Conservation (phyloP, 306 rosid species). For the barrel medic (Medicago truncatula) region DNA sequence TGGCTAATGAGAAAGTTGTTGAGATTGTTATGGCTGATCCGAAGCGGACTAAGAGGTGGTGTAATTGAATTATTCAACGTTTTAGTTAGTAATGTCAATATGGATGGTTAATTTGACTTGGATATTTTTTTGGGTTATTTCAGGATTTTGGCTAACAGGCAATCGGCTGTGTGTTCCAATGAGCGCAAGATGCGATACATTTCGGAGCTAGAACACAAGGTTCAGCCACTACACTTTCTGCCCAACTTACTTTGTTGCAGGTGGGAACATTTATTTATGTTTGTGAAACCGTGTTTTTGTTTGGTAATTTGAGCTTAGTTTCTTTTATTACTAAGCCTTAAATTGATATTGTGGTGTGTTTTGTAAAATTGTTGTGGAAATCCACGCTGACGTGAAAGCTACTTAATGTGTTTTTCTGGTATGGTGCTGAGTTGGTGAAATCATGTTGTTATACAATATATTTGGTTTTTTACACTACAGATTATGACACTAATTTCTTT, state of each 20-base stretch:
- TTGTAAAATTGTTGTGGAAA: too few species aligned
- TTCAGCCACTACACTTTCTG: conserved; percentile 91
- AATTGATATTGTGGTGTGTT: too few species aligned
- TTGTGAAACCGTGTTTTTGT: conserved; percentile 18
- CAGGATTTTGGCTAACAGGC: conserved; percentile 94
- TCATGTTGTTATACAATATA: too few species aligned
- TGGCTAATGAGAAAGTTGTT: conserved; percentile 93
- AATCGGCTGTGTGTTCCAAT: conserved; percentile 93
- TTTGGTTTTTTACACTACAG: too few species aligned
- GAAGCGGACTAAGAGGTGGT: conserved; percentile 88
- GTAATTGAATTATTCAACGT: conserved; percentile 10
- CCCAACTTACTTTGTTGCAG: conserved; percentile 89
- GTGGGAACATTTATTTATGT: conserved; percentile 46
- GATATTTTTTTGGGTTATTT: background rate
- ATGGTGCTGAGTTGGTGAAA: too few species aligned
- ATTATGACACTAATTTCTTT: too few species aligned
- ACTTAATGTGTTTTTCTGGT: too few species aligned
- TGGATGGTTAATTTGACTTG: conserved; percentile 5
- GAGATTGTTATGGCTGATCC: conserved; percentile 92
- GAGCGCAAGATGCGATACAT: conserved; percentile 94
- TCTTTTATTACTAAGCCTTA: background rate
- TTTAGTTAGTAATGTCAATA: background rate
- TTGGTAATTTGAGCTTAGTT: background rate
- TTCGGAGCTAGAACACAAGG: conserved; percentile 94
- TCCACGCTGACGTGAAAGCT: too few species aligned